Evolutionary conservation across 2,329 filamentous ascomycete species (phyloP), one percentile per base, ranked within the genome.

Genomic region (Ilyonectria destructans): DNA sequence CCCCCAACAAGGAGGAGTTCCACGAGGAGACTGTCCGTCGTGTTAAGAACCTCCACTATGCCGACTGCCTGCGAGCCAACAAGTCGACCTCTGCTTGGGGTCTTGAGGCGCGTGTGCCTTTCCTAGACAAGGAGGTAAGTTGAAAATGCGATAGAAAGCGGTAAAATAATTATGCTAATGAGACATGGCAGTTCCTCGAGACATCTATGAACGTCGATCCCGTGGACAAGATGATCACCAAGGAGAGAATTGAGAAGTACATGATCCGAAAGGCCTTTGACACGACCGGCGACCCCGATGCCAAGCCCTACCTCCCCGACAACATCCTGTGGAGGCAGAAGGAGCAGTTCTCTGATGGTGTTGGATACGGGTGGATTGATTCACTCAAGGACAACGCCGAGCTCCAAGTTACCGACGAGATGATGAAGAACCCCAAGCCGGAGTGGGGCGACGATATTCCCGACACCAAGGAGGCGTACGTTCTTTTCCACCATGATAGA

Each of bases 311-410:
- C 85, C 90, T 99, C n/a, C 96, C 97, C 8, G 92, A 97, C 19
- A 91, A 95, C 81, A 99, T 99, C 76, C 91, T 99, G 64, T 99
- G 94, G 93, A 90, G 97, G 80, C 97, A 99, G 85, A 99, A 99
- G 90, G 96, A 99, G 86, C 96, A 99, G 85, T 99, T 99, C 87
- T 97, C 93, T 67, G 97, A 99, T 78, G 97, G 96, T 80, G 96
- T 99, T 65, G 96, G 96, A 65, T 99, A 99, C 85, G 95, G 96
- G 71, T 99, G 96, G 96, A 99, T 99, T 80, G 96, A 99, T 79
- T 93, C 92, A 7, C 90, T 99, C 77, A 98, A 98, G 88, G 96
- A 98, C 83, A 93, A 92, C 78, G 96, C 96, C 37, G 95, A 97
- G 84, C 82, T 91, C 72, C 90, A 96, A 65, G 92, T 99, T 63